Evolutionary conservation across 208 protist genomes (phyloP), one percentile per base, ranked within the genome.

Genomic region (Acanthamoeba sp.): DNA sequence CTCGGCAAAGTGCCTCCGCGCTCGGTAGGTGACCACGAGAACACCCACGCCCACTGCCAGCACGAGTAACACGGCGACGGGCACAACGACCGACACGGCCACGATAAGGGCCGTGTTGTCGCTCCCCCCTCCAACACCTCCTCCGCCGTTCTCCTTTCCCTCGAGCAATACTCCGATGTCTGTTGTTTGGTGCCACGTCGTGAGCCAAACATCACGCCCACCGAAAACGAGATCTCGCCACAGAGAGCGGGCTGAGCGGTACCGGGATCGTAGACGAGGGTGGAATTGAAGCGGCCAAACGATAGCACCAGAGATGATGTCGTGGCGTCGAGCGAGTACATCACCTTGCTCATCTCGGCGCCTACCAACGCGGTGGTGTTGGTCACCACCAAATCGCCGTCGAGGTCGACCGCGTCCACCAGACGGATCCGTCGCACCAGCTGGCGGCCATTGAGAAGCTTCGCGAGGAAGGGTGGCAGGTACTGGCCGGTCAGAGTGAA

Each of bases 261-360:
- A 78, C 69, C 69, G 36, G 69, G 69, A 27, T 78, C 69, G 69
- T 78, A 78, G 38, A 78, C 38, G 34, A 78, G 69, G 69, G 34
- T 69, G n/a, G 59, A 69, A n/a, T 69, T 69, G 69, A 78, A 78
- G 69, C 34, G 69, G 34, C 34, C 34, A 45, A 78, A 78, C 18
- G n/a, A 78, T 1, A 78, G 34, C 1, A 78, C 69, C 5, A 78
- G 9, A 9, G 42, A 32, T 9, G 69, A 78, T 12, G 34, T 78
- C 36, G 0, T 36, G 59, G 6, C 12, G 59, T 69, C 34, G 9
- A 69, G 29, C 22, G 18, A 22, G 59, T 20, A 69, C 10, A 36
- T n/a, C 1, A 69, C 22, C 59, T 69, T 34, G 59, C n/a, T 69
- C 27, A 5, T 5, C n/a, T n/a, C 59, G n/a, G 59, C 59, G 0